Base-by-base conservation (phyloP, 306 rosid species). In the Luffa aegyptiaca region DNA sequence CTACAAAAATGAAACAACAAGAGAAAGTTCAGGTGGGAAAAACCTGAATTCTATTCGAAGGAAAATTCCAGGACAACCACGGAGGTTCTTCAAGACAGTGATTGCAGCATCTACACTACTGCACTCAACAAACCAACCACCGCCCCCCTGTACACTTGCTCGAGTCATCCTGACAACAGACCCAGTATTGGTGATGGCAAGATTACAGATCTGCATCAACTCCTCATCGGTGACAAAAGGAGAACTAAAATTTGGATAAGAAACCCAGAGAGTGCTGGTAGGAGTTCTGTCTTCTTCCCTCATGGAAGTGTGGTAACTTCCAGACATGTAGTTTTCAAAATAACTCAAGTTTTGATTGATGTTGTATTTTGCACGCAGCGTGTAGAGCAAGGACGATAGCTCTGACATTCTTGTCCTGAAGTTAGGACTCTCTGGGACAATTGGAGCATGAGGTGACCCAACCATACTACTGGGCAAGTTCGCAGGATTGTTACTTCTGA, bases 91-190 rank as follows among this genome's bases (percentile, higher is more conserved):
- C 81, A 92, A 75, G 76, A 86, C 48, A 56, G 90, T 82, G 79
- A 83, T 83, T 21, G 93, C 97, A 53, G 90, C 90, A 77, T 90
- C 93, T 6, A 88, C 82, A 81, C 86, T 90, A 86, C 83, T 88
- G 83, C 92, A 92, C 79, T 92, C 97, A 46, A 90, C 90, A 86
- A 88, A 83, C 97, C 97, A 92, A 87, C 93, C 88, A 81, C 89
- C 86, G 53, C 91, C 92, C 83, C 53, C 84, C 73, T 86, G 92
- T 83, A 82, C 80, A 80, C 85, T 87, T 82, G 91, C 86, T 57
- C 84, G 91, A 55, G 89, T 86, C 82, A 92, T 82, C 86, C 92
- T 87, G 72, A 85, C 80, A 76, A 88, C 84, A 87, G 91, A 87
- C 36, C 93, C 97, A 17, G 82, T 20, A 76, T 86, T 88, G 68